Evolutionary conservation across 2,329 filamentous ascomycete genomes (phyloP).

Genomic region (Aspergillus melleus): DNA sequence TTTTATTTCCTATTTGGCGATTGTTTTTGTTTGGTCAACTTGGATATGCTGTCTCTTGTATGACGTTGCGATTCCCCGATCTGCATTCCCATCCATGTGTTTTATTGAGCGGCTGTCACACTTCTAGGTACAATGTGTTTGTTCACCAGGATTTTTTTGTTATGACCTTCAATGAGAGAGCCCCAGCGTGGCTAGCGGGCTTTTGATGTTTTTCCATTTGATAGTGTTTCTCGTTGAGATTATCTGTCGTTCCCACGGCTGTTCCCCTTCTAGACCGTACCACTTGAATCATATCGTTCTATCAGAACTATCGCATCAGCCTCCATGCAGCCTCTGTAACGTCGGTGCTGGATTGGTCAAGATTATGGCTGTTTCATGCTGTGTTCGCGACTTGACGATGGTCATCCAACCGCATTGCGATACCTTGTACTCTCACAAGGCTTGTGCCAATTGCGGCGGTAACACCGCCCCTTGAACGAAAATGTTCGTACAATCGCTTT

Average conservation of each 20-base stretch:
- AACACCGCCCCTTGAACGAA: background rate
- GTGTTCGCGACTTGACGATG: background rate
- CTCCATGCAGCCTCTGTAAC: background rate
- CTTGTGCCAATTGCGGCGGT: background rate
- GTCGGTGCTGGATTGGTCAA: background rate
- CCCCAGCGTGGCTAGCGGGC: background rate
- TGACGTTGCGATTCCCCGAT: conserved; percentile 32
- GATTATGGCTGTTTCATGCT: background rate
- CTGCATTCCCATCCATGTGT: conserved; percentile 19
- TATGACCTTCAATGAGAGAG: background rate
- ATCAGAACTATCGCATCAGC: background rate
- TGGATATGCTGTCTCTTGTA: conserved; percentile 20
- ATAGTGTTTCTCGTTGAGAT: background rate
- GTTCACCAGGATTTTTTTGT: background rate
- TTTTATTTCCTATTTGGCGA: conserved; percentile 1
- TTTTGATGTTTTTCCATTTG: background rate
- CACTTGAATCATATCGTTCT: background rate
- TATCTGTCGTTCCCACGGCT: background rate
- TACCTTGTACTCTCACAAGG: background rate
- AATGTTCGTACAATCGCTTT: background rate
- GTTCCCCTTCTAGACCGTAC: background rate
- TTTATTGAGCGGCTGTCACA: conserved; percentile 2
- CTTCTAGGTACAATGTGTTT: background rate
- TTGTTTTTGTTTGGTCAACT: conserved; percentile 15
- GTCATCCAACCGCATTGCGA: background rate